Conservation (phyloP, 2,329 filamentous ascomycete genomes). For the Aureobasidium sp. region DNA sequence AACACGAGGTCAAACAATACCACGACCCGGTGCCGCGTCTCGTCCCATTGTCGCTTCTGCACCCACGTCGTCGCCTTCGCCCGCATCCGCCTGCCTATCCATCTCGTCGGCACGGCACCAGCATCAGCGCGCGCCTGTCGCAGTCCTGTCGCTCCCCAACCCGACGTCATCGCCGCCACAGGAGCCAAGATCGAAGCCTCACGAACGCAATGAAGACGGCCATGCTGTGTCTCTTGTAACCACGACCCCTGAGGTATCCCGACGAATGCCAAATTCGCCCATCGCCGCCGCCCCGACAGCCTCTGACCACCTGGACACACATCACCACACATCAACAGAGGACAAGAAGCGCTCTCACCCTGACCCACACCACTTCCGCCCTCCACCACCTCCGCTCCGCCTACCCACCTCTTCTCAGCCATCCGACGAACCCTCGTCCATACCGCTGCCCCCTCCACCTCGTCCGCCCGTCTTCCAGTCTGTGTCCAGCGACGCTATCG, state of each 20-base stretch:
- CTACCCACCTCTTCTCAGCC: neutral
- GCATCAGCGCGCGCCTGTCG: neutral
- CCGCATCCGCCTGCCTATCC: neutral
- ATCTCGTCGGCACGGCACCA: neutral
- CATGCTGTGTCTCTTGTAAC: neutral
- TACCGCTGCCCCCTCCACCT: neutral
- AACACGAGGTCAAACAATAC: neutral
- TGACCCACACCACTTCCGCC: constrained; percentile 10
- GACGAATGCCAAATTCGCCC: neutral
- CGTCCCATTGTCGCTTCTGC: neutral
- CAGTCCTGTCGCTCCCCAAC: neutral
- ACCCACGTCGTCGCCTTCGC: neutral
- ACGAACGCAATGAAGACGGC: neutral
- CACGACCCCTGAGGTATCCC: neutral
- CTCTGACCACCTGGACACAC: constrained; percentile 3
- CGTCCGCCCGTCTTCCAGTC: constrained; percentile 3
- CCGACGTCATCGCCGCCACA: neutral
- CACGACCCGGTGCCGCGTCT: neutral
- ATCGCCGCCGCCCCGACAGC: neutral
- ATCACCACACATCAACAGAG: neutral
- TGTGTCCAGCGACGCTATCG: constrained; percentile 4
- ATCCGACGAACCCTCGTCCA: neutral
- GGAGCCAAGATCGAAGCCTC: neutral
- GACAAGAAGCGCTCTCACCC: constrained; percentile 10
- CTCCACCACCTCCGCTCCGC: neutral